phyloP scores from a whole-genome alignment of 805 yeast genomes.

The Wickerhamiella shivajii region DNA sequence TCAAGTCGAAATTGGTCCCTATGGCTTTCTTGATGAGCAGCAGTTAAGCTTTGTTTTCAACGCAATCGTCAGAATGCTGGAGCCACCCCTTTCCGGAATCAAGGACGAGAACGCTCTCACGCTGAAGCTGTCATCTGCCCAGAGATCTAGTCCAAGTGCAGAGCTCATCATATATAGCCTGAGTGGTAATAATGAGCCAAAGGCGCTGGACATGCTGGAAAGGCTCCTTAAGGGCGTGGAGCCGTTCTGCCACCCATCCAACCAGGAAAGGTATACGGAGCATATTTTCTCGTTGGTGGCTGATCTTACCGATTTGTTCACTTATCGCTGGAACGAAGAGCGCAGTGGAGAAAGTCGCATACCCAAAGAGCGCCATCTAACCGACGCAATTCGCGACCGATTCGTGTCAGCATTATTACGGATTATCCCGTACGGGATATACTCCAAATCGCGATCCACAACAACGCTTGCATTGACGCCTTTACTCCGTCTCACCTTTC shows the following conservation, averaged over 20 bases:
- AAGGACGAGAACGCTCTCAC: not conserved
- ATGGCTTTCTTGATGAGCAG: slow-evolving; percentile 47
- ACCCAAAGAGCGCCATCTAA: slow-evolving; percentile 22
- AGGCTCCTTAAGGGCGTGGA: slow-evolving; percentile 53
- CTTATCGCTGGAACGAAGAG: slow-evolving; percentile 26
- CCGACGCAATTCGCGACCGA: slow-evolving; percentile 19
- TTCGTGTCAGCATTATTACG: slow-evolving; percentile 44
- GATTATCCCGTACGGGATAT: slow-evolving; percentile 40
- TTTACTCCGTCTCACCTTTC: slow-evolving; percentile 34
- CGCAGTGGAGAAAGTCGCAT: slow-evolving; percentile 20
- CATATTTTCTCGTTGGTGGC: slow-evolving; percentile 52
- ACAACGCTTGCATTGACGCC: slow-evolving; percentile 8
- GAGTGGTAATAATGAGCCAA: not conserved
- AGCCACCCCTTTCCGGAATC: slow-evolving; percentile 33
- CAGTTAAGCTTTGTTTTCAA: slow-evolving; percentile 51
- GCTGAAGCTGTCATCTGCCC: not conserved
- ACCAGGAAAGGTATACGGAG: slow-evolving; percentile 76
- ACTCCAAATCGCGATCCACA: slow-evolving; percentile 21
- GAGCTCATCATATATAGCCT: slow-evolving; percentile 2
- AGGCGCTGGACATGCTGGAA: slow-evolving; percentile 34
- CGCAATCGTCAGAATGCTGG: slow-evolving; percentile 26
- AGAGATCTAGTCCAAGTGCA: not conserved
- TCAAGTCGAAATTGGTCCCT: slow-evolving; percentile 30
- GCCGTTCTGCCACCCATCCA: slow-evolving; percentile 85
- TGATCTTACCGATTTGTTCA: slow-evolving; percentile 32